A percentile compares a stretch with the other conserved stretches of the same genome.
phyloP scores from a whole-genome alignment of 1,284 basidiomycete genomes.

The Trametes polyzona region DNA sequence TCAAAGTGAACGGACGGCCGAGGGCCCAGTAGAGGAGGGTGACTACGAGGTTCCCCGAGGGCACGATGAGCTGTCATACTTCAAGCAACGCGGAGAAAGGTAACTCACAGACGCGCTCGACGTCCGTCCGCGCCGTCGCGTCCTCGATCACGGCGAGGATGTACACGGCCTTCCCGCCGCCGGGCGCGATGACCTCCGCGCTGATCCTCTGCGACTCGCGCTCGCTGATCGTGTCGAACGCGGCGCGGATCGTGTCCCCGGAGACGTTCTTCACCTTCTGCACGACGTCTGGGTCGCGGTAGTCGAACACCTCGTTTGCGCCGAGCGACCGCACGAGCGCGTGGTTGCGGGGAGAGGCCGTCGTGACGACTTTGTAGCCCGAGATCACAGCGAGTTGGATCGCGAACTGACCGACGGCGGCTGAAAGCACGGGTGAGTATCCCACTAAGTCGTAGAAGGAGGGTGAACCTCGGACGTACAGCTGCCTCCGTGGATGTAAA shows the following conservation, averaged over 20 bases:
- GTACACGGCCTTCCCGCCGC: slow-evolving; percentile 23
- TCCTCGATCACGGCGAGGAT: slow-evolving; percentile 1
- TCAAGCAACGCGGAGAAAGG: neutral
- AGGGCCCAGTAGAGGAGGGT: slow-evolving; percentile 28
- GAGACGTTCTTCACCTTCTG: slow-evolving; percentile 20
- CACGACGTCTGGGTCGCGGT: slow-evolving; percentile 7
- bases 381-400: slow-evolving; percentile 46
- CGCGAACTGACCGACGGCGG: slow-evolving; percentile 46
- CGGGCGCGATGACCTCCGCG: slow-evolving; percentile 22
- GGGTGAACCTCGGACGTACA: slow-evolving; percentile 24
- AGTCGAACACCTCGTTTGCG: slow-evolving; percentile 44
- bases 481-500: slow-evolving; percentile 38
- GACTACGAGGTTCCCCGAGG: slow-evolving; percentile 10
- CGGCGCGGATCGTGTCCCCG: slow-evolving; percentile 22
- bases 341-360: slow-evolving; percentile 44
- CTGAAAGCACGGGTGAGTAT: slow-evolving; percentile 1
- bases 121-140: slow-evolving; percentile 10
- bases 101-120: slow-evolving; percentile 6
- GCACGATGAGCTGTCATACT: neutral
- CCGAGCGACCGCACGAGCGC: slow-evolving; percentile 44
- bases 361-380: slow-evolving; percentile 46
- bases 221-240: slow-evolving; percentile 29
- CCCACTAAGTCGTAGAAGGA: neutral
- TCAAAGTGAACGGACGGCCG: slow-evolving; percentile 24
- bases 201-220: slow-evolving; percentile 22